Conservation (phyloP, 108 stramenopile species). For the Schizochytrium sp. region DNA sequence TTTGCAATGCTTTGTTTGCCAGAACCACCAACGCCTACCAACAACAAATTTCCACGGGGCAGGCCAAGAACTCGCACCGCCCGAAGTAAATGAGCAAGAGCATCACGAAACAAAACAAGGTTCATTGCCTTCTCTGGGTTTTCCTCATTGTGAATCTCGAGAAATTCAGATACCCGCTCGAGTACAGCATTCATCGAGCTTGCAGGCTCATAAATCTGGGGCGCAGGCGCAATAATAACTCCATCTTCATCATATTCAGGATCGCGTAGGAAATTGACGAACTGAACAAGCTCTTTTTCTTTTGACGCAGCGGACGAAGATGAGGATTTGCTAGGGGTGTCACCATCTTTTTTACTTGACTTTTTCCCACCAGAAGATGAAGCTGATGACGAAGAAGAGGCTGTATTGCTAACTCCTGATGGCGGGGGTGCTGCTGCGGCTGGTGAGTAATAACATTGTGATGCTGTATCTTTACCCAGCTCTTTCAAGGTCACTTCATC, state of each 20-base stretch:
- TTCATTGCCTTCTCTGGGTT: slow-evolving; percentile 63
- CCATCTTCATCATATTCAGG: slow-evolving; percentile 75
- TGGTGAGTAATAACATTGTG: neutral
- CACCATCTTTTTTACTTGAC: slow-evolving; percentile 58
- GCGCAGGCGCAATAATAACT: slow-evolving; percentile 70
- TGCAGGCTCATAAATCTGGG: slow-evolving; percentile 73
- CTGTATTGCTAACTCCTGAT: neutral
- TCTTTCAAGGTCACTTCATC: slow-evolving; percentile 51
- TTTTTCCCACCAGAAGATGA: slow-evolving; percentile 41
- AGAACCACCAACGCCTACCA: slow-evolving; percentile 74
- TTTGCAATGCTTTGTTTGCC: slow-evolving; percentile 71
- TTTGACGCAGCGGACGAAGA: neutral
- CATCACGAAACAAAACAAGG: slow-evolving; percentile 74
- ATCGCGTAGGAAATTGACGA: slow-evolving; percentile 74
- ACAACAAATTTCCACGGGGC: slow-evolving; percentile 71
- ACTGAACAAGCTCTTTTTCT: slow-evolving; percentile 60
- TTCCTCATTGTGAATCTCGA: slow-evolving; percentile 68
- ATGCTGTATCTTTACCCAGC: slow-evolving; percentile 16
- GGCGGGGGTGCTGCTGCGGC: neutral
- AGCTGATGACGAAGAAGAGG: neutral
- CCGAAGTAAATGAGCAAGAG: slow-evolving; percentile 69
- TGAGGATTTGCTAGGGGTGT: neutral
- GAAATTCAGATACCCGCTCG: slow-evolving; percentile 54
- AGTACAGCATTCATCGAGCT: slow-evolving; percentile 56
- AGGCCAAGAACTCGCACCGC: slow-evolving; percentile 67